A percentile compares a stretch with the other conserved stretches of the same genome.
phyloP scores from a whole-genome alignment of 2,329 filamentous ascomycete species.

The Pseudocercospora crystallina region DNA sequence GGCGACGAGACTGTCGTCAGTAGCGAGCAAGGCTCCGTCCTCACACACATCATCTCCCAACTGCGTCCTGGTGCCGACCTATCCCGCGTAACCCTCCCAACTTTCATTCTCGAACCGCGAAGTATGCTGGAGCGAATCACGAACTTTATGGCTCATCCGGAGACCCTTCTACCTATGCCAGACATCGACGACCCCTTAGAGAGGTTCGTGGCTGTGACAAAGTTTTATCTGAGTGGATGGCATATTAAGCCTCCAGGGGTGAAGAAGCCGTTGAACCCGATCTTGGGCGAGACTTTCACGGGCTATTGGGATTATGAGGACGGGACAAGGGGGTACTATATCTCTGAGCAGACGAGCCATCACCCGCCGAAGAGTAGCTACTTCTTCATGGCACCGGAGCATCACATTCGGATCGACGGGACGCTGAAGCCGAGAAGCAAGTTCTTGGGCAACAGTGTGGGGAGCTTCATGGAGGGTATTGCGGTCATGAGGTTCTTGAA shows the following conservation, averaged over 20 bases:
- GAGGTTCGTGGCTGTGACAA: conserved; percentile 91
- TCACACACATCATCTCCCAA: conserved; percentile 96
- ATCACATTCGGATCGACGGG: conserved; percentile 92
- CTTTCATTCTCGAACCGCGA: conserved; percentile 94
- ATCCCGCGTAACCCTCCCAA: conserved; percentile 89
- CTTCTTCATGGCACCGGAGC: conserved; percentile 95
- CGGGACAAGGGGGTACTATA: conserved; percentile 86
- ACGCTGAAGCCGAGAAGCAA: conserved; percentile 92
- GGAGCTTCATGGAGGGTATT: conserved; percentile 96
- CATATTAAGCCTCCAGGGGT: conserved; percentile 97
- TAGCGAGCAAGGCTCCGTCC: conserved; percentile 92
- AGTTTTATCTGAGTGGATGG: conserved; percentile 98
- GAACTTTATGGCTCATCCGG: conserved; percentile 99
- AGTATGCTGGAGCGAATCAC: conserved; percentile 99
- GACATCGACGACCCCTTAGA: conserved; percentile 83
- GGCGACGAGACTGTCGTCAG: conserved; percentile 73
- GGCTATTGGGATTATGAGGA: conserved; percentile 88
- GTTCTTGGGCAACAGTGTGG: conserved; percentile 94
- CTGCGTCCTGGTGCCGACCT: conserved; percentile 92
- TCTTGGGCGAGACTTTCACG: conserved; percentile 90
- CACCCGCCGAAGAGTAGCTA: conserved; percentile 98
- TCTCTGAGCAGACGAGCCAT: conserved; percentile 95
- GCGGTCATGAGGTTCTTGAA: conserved; percentile 83
- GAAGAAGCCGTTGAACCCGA: conserved; percentile 96
- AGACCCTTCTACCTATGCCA: conserved; percentile 86